Evolutionary conservation across 2,329 filamentous ascomycete species (phyloP), one percentile per base, ranked within the genome.

Genomic region (Plenodomus biglobosus): DNA sequence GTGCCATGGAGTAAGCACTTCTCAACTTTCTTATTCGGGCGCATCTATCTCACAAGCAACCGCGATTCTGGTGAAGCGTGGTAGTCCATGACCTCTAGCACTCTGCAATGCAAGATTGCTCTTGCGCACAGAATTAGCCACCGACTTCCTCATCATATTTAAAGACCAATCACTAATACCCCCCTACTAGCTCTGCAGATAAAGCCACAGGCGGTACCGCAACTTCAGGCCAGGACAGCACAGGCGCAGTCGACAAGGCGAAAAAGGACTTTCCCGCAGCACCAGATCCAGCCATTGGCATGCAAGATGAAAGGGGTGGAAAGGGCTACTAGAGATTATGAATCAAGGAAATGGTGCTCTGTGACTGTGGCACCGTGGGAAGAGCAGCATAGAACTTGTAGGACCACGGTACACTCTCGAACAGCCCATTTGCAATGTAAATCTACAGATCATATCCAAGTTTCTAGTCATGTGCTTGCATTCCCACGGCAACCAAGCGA

Each of bases 271-370:
- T 73, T 45, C 77, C 77, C 2, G 77, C 78, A 60, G 71, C 75
- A 13, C 76, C 77, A 1, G 75, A 74, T 40, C 63, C 66, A 40
- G 71, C 71, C 5, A 77, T 79, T 56, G 77, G 77, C 0, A 78
- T 79, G 73, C 75, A 79, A 61, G 76, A 78, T 59, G 76, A 79
- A 70, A 66, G 76, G 45, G 77, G 76, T 46, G 72, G 71, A 35
- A 74, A 76, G 27, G 27, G 27, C 11, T 32, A 32, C 11, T 32
- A 32, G 27, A 32, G 3, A 15, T 15, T 15, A 32, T 32, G 11
- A 32, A 32, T 3, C 27, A 32, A 11, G 27, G 13, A 15, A 15
- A 32, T 6, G 11, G 15, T 3, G 27, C 27, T n/a, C n/a, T n/a
- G 13, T 32, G 27, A 32, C 7, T 8, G 27, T 3, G 13, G n/a